phyloP scores from a whole-genome alignment of 2,329 filamentous ascomycete species.

The Teratosphaeriaceae sp. region DNA sequence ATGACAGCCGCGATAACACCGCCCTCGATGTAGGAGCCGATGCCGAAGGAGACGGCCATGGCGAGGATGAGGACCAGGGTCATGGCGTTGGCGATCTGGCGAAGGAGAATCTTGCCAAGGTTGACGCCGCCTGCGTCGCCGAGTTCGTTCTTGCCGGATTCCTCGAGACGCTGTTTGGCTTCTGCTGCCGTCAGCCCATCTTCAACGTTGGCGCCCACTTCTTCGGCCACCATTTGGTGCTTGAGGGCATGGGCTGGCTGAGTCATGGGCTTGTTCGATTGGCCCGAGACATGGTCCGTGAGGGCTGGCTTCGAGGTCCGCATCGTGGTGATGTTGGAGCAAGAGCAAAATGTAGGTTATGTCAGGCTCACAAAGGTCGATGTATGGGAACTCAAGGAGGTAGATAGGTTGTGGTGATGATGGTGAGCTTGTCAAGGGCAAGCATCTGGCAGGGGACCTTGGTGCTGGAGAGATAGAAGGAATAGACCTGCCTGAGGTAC shows the following conservation, averaged over 20 bases:
- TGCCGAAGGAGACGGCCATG: constrained; percentile 44
- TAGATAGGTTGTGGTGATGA: not conserved
- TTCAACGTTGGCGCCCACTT: constrained; percentile 58
- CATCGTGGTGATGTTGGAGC: constrained; percentile 1
- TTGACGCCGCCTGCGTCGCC: constrained; percentile 60
- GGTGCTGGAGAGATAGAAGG: not conserved
- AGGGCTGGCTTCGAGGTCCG: constrained; percentile 2
- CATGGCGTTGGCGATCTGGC: constrained; percentile 73
- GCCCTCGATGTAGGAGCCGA: constrained; percentile 42
- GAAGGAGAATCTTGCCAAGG: constrained; percentile 66
- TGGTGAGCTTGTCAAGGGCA: constrained; percentile 1
- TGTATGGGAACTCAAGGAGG: too few species aligned
- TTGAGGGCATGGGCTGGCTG: constrained; percentile 57
- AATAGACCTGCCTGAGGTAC: not conserved
- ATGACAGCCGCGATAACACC: constrained; percentile 43
- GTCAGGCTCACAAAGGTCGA: too few species aligned
- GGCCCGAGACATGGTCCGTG: constrained; percentile 23
- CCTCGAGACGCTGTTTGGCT: constrained; percentile 51
- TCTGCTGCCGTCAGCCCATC: constrained; percentile 58
- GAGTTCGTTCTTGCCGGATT: constrained; percentile 63
- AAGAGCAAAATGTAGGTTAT: too few species aligned
- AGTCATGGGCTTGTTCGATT: constrained; percentile 47
- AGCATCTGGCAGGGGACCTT: not conserved
- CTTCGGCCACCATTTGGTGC: constrained; percentile 46
- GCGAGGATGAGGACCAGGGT: constrained; percentile 51